Evolutionary conservation across 768 basidiomycete species (phyloP).

Genomic region (Psilocybe cyanescens): DNA sequence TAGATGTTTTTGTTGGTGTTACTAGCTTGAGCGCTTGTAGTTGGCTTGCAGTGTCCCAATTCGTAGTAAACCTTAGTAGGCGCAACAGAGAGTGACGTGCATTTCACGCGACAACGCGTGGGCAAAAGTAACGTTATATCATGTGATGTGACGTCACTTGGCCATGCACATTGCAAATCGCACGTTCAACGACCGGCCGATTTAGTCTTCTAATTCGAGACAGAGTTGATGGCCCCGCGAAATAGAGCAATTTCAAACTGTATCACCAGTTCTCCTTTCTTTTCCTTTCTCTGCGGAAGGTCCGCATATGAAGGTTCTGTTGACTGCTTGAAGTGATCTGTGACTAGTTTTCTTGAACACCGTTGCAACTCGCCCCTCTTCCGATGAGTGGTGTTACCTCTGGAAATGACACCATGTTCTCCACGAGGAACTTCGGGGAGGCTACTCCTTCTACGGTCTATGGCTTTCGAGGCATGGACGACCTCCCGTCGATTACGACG

Average conservation of each 20-base stretch:
- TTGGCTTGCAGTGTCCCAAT: too few species aligned
- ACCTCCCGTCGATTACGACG: conserved; percentile 58
- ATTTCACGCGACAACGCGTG: conserved; percentile 3
- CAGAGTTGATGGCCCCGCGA: background rate
- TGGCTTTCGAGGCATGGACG: conserved; percentile 28
- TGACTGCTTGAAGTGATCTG: background rate
- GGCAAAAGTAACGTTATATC: background rate
- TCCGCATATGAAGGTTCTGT: background rate
- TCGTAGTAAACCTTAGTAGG: too few species aligned
- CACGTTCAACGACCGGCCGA: background rate
- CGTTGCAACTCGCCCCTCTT: background rate
- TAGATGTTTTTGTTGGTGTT: background rate
- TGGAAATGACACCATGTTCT: background rate
- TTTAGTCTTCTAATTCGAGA: conserved; percentile 4
- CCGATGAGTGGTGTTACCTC: background rate
- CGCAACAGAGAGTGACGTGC: background rate
- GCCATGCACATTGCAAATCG: background rate
- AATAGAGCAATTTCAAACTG: conserved; percentile 2
- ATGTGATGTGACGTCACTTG: background rate
- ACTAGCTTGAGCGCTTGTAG: too few species aligned
- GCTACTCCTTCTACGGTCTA: conserved; percentile 7
- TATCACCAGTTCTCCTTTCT: background rate
- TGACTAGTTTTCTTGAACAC: background rate
- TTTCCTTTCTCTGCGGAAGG: background rate
- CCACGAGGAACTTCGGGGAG: conserved; percentile 7